Evolutionary conservation across 164 flowering plant genomes (phyloP), one percentile per base, ranked within the genome.

Genomic region (Stephania cephalantha): DNA sequence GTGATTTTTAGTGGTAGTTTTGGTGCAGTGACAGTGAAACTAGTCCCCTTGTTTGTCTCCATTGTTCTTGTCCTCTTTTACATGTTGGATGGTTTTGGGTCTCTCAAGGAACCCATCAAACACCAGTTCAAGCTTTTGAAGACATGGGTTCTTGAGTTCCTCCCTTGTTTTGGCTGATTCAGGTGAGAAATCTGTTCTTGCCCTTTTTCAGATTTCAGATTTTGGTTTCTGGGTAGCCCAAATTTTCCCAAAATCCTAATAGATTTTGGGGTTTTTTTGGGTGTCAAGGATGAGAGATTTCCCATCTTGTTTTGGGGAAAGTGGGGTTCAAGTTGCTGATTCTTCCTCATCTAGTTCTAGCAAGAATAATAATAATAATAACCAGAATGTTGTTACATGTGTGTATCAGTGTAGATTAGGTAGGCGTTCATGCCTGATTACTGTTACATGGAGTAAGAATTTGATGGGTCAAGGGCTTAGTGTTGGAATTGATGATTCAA

Each of bases 241-340:
- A 6, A n/a, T 48, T 8, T 48, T 71, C 75, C 70, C 11, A 45
- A 80, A 71, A 29, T 18, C 67, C 45, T 69, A 50, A 46, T 79
- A 70, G 71, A 76, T 61, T 20, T 17, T 61, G 66, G 20, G 20
- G 42, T 35, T 61, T 61, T 61, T 9, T 25, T 61, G 66, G 66
- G 73, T 11, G 61, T 35, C 45, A 65, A 83, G 73, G 71, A 91
- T 91, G 95, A 91, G 89, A 73, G 95, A 91, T 81, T 91, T 88
- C 66, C 93, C 90, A n/a, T 87, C 93, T 74, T 91, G 93, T 81
- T 91, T 89, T 78, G 91, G 93, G 46, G 95, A 91, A 79, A 91
- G 82, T 83, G 93, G 89, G 10, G 93, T 89, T 52, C 95, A 91
- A 77, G 86, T 91, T n/a, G 90, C 93, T 9, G 95, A 91, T 82